Conservation (phyloP, 192 early-diverging fungal species). For the Dissophora ornata region DNA sequence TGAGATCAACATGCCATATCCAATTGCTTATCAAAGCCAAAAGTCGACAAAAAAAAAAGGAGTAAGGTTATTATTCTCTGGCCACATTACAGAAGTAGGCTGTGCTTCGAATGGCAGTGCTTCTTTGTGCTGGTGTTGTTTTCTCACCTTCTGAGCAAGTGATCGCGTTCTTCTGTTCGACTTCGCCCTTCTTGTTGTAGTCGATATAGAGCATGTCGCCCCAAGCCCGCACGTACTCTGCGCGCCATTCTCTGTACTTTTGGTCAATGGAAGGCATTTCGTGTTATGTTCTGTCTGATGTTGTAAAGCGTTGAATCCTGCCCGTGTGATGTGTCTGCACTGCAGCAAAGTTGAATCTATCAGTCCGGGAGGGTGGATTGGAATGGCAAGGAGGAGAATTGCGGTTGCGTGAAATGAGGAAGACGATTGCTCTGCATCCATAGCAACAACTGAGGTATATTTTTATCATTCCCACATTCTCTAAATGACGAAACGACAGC, state of each 20-base stretch:
- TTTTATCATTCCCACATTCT: too few relatives aligned
- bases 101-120: too few relatives aligned
- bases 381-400: too few relatives aligned
- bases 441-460: too few relatives aligned
- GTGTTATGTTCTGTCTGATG: too few relatives aligned
- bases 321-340: too few relatives aligned
- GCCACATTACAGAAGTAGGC: background rate
- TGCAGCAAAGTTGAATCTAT: background rate
- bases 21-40: slow-evolving; percentile 41
- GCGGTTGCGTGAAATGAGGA: too few relatives aligned
- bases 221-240: slow-evolving; percentile 59
- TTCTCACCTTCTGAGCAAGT: slow-evolving; percentile 67
- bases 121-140: too few relatives aligned
- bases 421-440: too few relatives aligned
- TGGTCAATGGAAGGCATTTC: slow-evolving; percentile 43
- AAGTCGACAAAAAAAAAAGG: background rate
- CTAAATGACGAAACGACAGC: too few relatives aligned
- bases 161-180: slow-evolving; percentile 57
- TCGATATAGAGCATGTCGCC: slow-evolving; percentile 60
- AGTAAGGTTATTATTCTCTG: background rate
- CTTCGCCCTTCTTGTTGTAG: slow-evolving; percentile 65
- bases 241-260: slow-evolving; percentile 47
- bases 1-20: slow-evolving; percentile 67
- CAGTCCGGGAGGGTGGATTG: background rate
- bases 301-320: too few relatives aligned